Base-by-base conservation (phyloP, 2,329 filamentous ascomycete species). In the Ophiostoma angusticollis region DNA sequence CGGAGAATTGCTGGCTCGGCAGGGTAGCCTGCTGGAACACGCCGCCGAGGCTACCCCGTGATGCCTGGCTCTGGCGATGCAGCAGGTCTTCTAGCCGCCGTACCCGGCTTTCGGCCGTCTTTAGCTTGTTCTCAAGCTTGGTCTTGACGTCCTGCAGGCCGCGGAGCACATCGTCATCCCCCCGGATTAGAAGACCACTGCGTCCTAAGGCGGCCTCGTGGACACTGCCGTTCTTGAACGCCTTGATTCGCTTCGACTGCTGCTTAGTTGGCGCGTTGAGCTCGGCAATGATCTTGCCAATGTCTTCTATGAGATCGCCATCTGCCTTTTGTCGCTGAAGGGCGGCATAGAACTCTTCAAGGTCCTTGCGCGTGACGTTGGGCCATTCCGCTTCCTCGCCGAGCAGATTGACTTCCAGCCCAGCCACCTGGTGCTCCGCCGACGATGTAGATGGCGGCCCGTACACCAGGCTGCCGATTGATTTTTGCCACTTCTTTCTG, bases 221-320 rank as follows among this genome's bases (percentile, higher is more conserved):
- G 27, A 96, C 73, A 54, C 91, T 96, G 13, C 91, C 91, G 54
- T 93, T 91, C 55, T 95, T 95, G 65, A 98, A 96, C 5, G 85
- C 86, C 56, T 89, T 93, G 6, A 91, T 74, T 41, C 85, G 76
- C 58, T 85, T 87, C 44, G 79, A 74, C 54, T 93, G 87, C 55
- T 91, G 84, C 50, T 81, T 85, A 0, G 84, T 91, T 3, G 89
- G 86, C 40, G 72, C 75, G 54, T 79, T 79, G 12, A 96, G 67
- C 39, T 93, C 86, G 44, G 78, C 77, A 43, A 93, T 71, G 14
- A 86, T 72, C 52, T 85, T 83, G 4, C 68, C 64, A 24, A 96
- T 68, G 37, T 93, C 84, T 9, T 78, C 69, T 1, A 84, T 64
- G 43, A 87, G 65, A 2, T 66, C 65, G 5, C 74, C 64, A 41